Evolutionary conservation across 176 grass and related monocot species (phyloP).

Genomic region (Otatea glauca): DNA sequence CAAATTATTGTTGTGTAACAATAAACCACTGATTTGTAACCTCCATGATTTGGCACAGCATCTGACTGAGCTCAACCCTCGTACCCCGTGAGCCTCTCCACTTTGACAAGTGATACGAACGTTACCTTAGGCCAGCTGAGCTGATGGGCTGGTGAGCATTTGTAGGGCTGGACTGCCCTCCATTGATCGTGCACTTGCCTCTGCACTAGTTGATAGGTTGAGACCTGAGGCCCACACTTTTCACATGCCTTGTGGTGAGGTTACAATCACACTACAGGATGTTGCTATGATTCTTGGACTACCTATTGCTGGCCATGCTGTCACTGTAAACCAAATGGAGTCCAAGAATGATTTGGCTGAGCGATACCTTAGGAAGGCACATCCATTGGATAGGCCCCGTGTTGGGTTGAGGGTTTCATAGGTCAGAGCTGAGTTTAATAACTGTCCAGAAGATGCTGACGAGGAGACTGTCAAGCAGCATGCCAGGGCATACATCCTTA

Average conservation of each 20-base stretch:
- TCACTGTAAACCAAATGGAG: constrained; percentile 28
- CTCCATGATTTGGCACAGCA: constrained; percentile 37
- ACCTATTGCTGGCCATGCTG: constrained; percentile 43
- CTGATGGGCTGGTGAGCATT: constrained; percentile 46
- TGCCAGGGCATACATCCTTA: constrained; percentile 53
- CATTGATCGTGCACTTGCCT: constrained; percentile 49
- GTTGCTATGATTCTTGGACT: constrained; percentile 55
- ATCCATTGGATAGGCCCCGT: constrained; percentile 25
- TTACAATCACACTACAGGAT: constrained; percentile 55
- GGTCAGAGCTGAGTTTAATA: constrained; percentile 48
- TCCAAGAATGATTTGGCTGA: constrained; percentile 37
- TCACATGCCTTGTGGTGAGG: constrained; percentile 56
- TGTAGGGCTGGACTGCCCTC: constrained; percentile 46
- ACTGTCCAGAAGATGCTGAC: constrained; percentile 46
- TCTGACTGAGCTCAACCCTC: constrained; percentile 47
- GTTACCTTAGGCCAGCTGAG: constrained; percentile 46
- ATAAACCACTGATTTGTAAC: neutral
- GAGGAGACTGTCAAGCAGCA: constrained; percentile 43
- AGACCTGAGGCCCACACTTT: constrained; percentile 50
- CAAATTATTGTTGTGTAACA: neutral
- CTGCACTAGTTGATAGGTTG: constrained; percentile 53
- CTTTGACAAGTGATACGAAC: constrained; percentile 45
- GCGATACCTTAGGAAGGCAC: constrained; percentile 43
- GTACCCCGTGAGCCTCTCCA: constrained; percentile 42
- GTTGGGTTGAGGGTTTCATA: constrained; percentile 49